Base-by-base conservation (phyloP, 805 yeast genomes). In the Saccharomycopsis fermentans region DNA sequence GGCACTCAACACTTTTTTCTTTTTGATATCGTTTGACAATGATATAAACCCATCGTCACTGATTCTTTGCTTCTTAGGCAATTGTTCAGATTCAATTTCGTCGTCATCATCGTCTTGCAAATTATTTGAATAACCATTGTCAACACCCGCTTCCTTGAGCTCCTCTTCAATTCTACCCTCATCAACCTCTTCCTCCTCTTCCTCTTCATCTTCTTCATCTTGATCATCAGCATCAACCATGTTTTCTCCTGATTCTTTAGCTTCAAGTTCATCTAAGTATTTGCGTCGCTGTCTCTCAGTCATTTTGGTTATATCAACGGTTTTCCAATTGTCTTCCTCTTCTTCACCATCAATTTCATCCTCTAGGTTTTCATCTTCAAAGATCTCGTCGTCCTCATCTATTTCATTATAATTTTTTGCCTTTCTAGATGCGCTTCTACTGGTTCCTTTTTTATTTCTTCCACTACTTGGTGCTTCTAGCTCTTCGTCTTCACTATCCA, bases 1-100 rank as follows among this genome's bases (percentile, higher is more conserved):
- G 59, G 85, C 96, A 0, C 95, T 84, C 57, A 87, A 77, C 37
- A 77, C 77, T 61, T 79, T 80, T 68, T 81, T 82, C 61, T 77
- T 76, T 47, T 69, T 68, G 27, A 73, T 70, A 54, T 75, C 76
- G 60, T 74, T 75, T 9, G 74, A 68, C 54, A 74, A 65, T 19
- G 71, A 69, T 56, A 74, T 54, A 29, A 73, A 52, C 6, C 48
- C 50, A 17, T 29, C 14, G 3, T 26, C 37, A 29, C 48, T 54
- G 12, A 21, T 52, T 34, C 55, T 35, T 29, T 24, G 55, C 12
- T 17, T 40, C 39, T 17, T 40, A 6, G 52, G 52, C 36, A 54
- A 32, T 24, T 24, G 21, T n/a, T 29, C 56, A 9, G 37, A 21
- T 21, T 52, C 34, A 6, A 19, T 34, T 6, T 34, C 36, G 6